Conservation (phyloP, 1,284 basidiomycete genomes). For the Mycosarcoma mackinlayi region DNA sequence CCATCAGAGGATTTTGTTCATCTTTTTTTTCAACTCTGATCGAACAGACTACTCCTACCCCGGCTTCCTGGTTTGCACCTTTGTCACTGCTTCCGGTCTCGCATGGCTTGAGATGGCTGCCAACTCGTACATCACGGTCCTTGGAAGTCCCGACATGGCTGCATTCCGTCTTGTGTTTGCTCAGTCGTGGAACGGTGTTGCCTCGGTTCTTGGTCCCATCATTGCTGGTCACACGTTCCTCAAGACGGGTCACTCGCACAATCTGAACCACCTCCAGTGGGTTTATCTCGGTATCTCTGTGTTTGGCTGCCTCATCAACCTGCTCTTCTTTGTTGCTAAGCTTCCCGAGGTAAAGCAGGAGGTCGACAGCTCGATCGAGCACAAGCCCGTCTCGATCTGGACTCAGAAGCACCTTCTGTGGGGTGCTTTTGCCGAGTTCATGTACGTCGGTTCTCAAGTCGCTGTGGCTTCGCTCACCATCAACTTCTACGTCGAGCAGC, state of each 20-base stretch:
- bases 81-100: conserved; percentile 76
- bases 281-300: conserved; percentile 81
- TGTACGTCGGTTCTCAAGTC: conserved; percentile 80
- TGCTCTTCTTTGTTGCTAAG: conserved; percentile 78
- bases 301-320: conserved; percentile 75
- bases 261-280: conserved; percentile 80
- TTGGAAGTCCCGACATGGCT: conserved; percentile 77
- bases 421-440: conserved; percentile 79
- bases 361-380: conserved; percentile 25
- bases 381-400: conserved; percentile 72
- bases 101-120: conserved; percentile 74
- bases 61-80: conserved; percentile 44
- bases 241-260: conserved; percentile 74
- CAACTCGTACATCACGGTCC: conserved; percentile 80
- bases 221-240: conserved; percentile 83
- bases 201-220: conserved; percentile 81
- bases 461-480: conserved; percentile 79
- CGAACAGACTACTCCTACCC: conserved; percentile 22
- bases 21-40: background rate
- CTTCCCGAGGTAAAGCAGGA: conserved; percentile 77
- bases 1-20: too few species aligned
- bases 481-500: conserved; percentile 70
- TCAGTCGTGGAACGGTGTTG: conserved; percentile 84
- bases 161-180: conserved; percentile 83
- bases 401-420: conserved; percentile 79